Percentiles rank a stretch among this genome's conserved stretches.
Evolutionary conservation across 148 eudicot genomes (phyloP).

Genomic region (Drosera capensis): DNA sequence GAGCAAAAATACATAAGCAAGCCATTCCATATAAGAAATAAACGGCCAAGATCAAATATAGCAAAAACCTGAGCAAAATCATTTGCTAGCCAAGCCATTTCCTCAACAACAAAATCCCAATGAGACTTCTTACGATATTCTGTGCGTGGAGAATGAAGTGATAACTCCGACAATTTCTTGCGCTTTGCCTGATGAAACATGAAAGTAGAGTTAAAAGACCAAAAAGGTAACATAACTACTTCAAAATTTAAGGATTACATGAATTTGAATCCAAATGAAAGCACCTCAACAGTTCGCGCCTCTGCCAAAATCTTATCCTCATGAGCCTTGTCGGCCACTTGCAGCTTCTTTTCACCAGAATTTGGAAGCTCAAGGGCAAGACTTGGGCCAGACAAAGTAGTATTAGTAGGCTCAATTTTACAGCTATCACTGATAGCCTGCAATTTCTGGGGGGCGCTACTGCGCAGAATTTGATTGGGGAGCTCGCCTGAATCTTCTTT

Average conservation of each 20-base stretch:
- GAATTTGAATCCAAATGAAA: slow-evolving; percentile 5
- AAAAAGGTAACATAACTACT: neutral
- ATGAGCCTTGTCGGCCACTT: slow-evolving; percentile 37
- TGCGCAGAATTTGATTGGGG: slow-evolving; percentile 8
- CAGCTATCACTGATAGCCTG: slow-evolving; percentile 18
- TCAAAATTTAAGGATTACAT: neutral
- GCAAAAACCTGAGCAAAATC: slow-evolving; percentile 85
- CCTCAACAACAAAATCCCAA: slow-evolving; percentile 91
- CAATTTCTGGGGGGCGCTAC: slow-evolving; percentile 13
- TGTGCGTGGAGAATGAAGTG: slow-evolving; percentile 23
- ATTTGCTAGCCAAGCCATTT: slow-evolving; percentile 96
- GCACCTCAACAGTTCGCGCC: slow-evolving; percentile 76
- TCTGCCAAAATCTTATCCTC: slow-evolving; percentile 86
- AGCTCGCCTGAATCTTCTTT: slow-evolving; percentile 5
- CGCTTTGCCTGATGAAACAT: slow-evolving; percentile 47
- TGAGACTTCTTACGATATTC: slow-evolving; percentile 45
- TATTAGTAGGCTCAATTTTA: slow-evolving; percentile 14
- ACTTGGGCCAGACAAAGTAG: slow-evolving; percentile 15
- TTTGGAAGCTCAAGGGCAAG: slow-evolving; percentile 21
- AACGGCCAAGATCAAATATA: neutral
- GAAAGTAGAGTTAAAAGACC: neutral
- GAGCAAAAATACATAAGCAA: neutral
- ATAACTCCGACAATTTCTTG: slow-evolving; percentile 67
- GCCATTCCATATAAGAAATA: neutral
- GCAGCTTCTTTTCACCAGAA: slow-evolving; percentile 22